Evolutionary conservation across 2,329 filamentous ascomycete genomes (phyloP), one percentile per base, ranked within the genome.

Genomic region (Rhynchosporium agropyri): DNA sequence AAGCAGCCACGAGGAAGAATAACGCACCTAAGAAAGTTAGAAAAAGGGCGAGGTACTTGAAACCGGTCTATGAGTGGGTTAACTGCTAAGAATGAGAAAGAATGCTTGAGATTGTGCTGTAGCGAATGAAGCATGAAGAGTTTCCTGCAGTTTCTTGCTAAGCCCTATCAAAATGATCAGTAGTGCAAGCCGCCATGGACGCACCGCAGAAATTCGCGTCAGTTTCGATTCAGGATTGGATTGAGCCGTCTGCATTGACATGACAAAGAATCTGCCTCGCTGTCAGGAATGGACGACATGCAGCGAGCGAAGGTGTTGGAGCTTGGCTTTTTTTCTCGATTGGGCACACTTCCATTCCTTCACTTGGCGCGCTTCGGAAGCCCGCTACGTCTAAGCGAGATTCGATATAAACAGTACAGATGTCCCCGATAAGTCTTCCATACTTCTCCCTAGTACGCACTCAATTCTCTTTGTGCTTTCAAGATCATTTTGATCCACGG

Each of bases 321-420:
- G 26, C 33, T 20, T 20, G 20, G 20, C 20, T 20, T 20, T 20
- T 20, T 20, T 4, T 13, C 15, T 38, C 31, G 36, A 51, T 38
- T 33, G 48, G 49, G 36, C 7, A 31, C 8, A 3, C 33, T 13
- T 36, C 15, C 15, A 38, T 7, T 15, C 20, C 8, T 38, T 51
- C 29, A 33, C 15, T 38, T 51, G 29, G 31, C 31, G 29, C 31
- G 31, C 31, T 51, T 51, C 49, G 29, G 49, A 26, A 36, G 31
- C 36, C 40, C 40, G 15, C 7, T 12, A 12, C 43, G 8, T 20
- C 15, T 51, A 51, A 51, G 49, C 49, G 49, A 51, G 20, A 48
- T 51, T 38, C 13, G 36, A 51, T 51, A 51, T 51, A 38, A 51
- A 51, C 49, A 51, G 36, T n/a, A 36, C 31, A 36, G 36, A 51